These are phyloP conservation scores for Fraxinus ornus DNA, from an alignment of 305 asterid species.

Conservation along the genomic window DNA sequence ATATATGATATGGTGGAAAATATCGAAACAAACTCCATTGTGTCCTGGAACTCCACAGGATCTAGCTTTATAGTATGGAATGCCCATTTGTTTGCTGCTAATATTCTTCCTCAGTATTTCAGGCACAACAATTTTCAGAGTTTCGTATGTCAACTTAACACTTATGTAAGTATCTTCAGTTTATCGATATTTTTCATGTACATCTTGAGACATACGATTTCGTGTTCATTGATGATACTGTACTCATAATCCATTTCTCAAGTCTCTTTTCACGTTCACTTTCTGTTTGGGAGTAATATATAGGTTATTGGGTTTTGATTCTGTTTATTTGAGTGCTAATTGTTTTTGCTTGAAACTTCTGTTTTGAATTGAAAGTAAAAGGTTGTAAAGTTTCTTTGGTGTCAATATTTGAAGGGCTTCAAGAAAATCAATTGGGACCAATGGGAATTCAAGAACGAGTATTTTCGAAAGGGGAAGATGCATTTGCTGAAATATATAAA, in stretches of 20 bases:
- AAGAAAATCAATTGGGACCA: constrained; percentile 43
- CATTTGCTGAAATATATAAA: constrained; percentile 37
- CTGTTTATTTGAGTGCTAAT: background rate
- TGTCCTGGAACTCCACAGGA: constrained; percentile 40
- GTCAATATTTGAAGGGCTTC: constrained; percentile 35
- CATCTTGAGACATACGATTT: background rate
- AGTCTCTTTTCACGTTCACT: background rate
- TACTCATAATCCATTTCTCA: background rate
- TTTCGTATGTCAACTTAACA: constrained; percentile 46
- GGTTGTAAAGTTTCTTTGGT: background rate
- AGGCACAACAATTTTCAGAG: constrained; percentile 49
- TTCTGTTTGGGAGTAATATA: background rate
- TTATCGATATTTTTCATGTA: background rate
- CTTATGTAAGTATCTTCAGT: constrained; percentile 36
- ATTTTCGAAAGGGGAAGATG: constrained; percentile 44
- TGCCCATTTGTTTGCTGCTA: constrained; percentile 31
- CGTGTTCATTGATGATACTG: background rate
- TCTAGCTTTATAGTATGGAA: constrained; percentile 44
- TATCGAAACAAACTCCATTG: constrained; percentile 25
- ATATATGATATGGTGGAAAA: constrained; percentile 41
- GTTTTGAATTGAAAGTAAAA: background rate
- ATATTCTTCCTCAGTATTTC: constrained; percentile 51
- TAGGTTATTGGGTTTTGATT: background rate
- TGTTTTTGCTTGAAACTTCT: background rate
- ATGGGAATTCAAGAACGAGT: constrained; percentile 43